Conservation (phyloP, 2,329 filamentous ascomycete genomes). For the Penicillium psychrosexuale region DNA sequence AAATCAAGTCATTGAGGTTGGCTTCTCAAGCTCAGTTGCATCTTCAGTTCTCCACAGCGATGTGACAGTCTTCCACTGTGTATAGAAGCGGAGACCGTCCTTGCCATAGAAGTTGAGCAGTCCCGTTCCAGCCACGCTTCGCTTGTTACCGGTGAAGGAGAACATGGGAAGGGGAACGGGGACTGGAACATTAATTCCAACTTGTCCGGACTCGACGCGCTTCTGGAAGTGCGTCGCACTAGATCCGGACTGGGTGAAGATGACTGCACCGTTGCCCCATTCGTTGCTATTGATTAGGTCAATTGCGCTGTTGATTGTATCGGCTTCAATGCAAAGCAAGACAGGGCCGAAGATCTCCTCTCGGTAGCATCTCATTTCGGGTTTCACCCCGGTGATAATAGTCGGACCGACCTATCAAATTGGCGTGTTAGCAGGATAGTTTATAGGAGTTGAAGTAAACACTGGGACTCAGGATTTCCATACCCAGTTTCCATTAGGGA, state of each 20-base stretch:
- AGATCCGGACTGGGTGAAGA: conserved; percentile 59
- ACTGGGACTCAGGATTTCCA: background rate
- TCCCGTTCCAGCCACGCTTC: conserved; percentile 81
- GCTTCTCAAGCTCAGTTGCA: conserved; percentile 2
- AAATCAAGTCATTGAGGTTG: background rate
- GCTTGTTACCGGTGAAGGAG: conserved; percentile 68
- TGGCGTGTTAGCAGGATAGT: background rate
- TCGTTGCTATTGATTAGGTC: conserved; percentile 60
- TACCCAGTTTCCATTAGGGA: conserved; percentile 4
- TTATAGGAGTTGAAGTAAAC: background rate
- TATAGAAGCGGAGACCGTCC: conserved; percentile 1
- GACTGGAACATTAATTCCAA: conserved; percentile 63
- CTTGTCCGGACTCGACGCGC: conserved; percentile 60
- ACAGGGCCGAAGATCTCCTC: conserved; percentile 65
- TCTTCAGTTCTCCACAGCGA: conserved; percentile 3
- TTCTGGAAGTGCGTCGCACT: conserved; percentile 59
- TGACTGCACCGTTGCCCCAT: conserved; percentile 61
- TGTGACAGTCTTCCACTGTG: conserved; percentile 3
- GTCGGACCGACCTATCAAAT: conserved; percentile 42
- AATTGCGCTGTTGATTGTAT: conserved; percentile 58
- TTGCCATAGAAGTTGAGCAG: conserved; percentile 40
- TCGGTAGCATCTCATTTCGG: conserved; percentile 61
- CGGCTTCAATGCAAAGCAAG: conserved; percentile 57
- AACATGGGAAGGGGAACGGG: conserved; percentile 59
- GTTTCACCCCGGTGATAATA: conserved; percentile 59